Evolutionary conservation across 148 eudicot species (phyloP).

Genomic region (Rhododendron molle): DNA sequence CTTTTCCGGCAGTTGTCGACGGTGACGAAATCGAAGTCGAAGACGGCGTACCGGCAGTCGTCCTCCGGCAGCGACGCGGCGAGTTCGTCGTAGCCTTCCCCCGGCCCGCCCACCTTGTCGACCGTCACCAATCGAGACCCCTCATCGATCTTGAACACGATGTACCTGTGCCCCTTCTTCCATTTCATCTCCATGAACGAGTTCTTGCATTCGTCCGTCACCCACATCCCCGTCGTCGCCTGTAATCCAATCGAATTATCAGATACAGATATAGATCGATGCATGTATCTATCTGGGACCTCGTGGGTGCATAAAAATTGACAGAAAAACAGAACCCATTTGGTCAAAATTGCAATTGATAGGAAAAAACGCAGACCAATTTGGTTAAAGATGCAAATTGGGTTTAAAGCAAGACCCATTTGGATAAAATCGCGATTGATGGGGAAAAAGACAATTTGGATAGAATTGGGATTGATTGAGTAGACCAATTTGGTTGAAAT

Average conservation of each 20-base stretch:
- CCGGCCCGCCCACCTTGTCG: conserved; percentile 79
- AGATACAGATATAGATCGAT: neutral
- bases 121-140: conserved; percentile 61
- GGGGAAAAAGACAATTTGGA: neutral
- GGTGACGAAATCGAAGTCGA: conserved; percentile 84
- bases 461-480: neutral
- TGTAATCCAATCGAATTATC: conserved; percentile 8
- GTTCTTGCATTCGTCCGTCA: conserved; percentile 85
- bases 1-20: conserved; percentile 90
- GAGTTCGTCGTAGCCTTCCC: conserved; percentile 67
- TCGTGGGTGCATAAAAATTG: neutral
- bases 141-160: conserved; percentile 89
- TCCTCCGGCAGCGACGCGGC: conserved; percentile 78
- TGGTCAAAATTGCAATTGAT: neutral
- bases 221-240: conserved; percentile 90
- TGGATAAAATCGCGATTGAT: neutral
- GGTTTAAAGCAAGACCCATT: neutral
- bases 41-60: conserved; percentile 89
- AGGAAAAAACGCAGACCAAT: neutral
- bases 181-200: conserved; percentile 99
- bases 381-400: neutral
- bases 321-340: neutral
- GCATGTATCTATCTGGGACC: neutral
- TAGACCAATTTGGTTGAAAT: neutral
- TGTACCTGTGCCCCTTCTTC: conserved; percentile 86